Conservation (phyloP, 1,284 basidiomycete species). For the Ceratobasidium sp. region DNA sequence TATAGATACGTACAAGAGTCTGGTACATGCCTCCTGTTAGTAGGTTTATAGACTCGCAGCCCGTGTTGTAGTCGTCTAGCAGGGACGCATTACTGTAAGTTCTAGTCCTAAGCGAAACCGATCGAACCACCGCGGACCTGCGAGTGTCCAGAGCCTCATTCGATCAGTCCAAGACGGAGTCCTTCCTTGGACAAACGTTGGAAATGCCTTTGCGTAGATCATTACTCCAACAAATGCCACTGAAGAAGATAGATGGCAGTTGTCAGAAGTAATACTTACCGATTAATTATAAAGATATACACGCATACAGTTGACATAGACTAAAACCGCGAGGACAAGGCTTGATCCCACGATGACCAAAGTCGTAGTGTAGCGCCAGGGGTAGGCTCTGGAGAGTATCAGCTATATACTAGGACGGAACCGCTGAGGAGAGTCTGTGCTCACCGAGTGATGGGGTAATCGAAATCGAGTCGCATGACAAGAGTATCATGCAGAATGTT, state of each 20-base stretch:
- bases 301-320: conserved; percentile 1
- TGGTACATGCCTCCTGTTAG: conserved; percentile 9
- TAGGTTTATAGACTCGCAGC: neutral
- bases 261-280: neutral
- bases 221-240: conserved; percentile 1
- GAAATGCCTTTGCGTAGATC: neutral
- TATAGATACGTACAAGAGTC: neutral
- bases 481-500: too few relatives aligned
- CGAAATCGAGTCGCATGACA: neutral
- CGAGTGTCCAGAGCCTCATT: neutral
- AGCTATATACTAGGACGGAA: neutral
- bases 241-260: neutral
- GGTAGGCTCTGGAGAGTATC: neutral
- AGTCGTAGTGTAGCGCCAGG: neutral
- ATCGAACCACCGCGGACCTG: neutral
- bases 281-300: neutral
- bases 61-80: neutral
- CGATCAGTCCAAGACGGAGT: neutral
- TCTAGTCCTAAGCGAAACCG: too few relatives aligned
- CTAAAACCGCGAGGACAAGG: neutral
- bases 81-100: neutral
- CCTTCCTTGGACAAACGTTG: neutral
- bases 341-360: neutral
- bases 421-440: neutral
- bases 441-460: conserved; percentile 4